These are phyloP conservation scores for Citrus mangshanensis DNA, from an alignment of 345 rosid species.

Conservation along the genomic window DNA sequence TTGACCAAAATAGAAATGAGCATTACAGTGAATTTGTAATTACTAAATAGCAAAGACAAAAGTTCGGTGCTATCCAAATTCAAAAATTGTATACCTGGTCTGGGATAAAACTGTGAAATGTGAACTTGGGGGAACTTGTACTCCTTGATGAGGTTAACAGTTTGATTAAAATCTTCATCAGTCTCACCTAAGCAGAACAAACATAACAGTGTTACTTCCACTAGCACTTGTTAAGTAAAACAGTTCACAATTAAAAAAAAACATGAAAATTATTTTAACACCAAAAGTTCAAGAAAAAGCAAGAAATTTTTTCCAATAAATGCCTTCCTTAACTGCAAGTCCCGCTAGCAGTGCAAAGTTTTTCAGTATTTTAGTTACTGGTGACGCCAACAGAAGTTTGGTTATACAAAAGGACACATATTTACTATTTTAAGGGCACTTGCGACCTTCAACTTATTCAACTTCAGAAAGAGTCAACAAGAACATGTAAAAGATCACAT, in stretches of 20 bases:
- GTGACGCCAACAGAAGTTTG: background rate
- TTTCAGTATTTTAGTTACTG: background rate
- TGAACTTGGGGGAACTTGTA: constrained; percentile 91
- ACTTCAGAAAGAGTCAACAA: background rate
- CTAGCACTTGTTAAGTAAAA: background rate
- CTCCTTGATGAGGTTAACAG: constrained; percentile 64
- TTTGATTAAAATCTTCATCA: constrained; percentile 80
- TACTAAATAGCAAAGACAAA: background rate
- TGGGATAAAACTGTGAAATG: constrained; percentile 95
- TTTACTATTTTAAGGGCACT: background rate
- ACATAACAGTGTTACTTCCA: background rate
- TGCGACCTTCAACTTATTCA: background rate
- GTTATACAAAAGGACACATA: background rate
- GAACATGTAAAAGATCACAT: background rate
- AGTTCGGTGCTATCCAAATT: background rate
- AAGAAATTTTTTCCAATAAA: too few relatives aligned
- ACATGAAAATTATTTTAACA: background rate
- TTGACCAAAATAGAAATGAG: background rate
- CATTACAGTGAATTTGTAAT: background rate
- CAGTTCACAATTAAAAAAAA: background rate
- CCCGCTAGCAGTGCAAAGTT: background rate
- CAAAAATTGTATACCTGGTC: constrained; percentile 57
- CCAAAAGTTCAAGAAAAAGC: background rate
- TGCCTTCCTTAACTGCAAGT: background rate
- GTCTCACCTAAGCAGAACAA: constrained; percentile 67